These are phyloP conservation scores for Spergularia marina DNA, from an alignment of 148 eudicot genomes.

Conservation along the genomic window DNA sequence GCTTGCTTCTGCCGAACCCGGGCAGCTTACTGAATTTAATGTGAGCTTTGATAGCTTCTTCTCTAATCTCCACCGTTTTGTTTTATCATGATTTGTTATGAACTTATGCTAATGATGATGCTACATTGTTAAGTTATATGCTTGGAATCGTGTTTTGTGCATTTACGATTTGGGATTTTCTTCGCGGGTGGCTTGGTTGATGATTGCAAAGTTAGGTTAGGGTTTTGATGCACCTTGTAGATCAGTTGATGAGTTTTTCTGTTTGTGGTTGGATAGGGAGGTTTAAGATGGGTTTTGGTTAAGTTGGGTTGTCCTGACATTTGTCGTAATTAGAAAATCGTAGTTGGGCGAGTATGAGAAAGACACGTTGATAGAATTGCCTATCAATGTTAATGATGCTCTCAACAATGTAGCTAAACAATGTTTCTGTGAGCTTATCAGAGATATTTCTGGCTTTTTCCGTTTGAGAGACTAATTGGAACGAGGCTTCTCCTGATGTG, in stretches of 20 bases:
- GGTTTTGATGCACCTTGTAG: not conserved
- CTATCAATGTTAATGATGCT: no score
- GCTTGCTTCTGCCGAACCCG: slow-evolving; percentile 42
- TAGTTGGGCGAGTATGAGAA: no score
- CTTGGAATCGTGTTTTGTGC: not conserved
- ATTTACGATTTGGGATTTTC: not conserved
- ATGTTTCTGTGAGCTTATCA: no score
- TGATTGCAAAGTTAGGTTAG: not conserved
- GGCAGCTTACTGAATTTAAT: slow-evolving; percentile 43
- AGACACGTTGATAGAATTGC: no score
- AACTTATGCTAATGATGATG: not conserved
- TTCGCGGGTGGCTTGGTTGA: not conserved
- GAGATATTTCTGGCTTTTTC: no score
- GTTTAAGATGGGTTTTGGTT: not conserved
- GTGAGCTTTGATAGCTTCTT: slow-evolving; percentile 17
- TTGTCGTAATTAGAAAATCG: no score
- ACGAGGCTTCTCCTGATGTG: no score
- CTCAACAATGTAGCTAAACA: no score
- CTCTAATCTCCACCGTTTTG: not conserved
- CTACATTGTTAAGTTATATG: not conserved
- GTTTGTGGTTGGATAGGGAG: not conserved
- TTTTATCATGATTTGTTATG: not conserved
- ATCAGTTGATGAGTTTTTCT: not conserved
- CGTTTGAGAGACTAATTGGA: no score
- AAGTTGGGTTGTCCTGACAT: not conserved